Base-by-base conservation (phyloP, 2,329 filamentous ascomycete species). In the Fusarium buharicum region DNA sequence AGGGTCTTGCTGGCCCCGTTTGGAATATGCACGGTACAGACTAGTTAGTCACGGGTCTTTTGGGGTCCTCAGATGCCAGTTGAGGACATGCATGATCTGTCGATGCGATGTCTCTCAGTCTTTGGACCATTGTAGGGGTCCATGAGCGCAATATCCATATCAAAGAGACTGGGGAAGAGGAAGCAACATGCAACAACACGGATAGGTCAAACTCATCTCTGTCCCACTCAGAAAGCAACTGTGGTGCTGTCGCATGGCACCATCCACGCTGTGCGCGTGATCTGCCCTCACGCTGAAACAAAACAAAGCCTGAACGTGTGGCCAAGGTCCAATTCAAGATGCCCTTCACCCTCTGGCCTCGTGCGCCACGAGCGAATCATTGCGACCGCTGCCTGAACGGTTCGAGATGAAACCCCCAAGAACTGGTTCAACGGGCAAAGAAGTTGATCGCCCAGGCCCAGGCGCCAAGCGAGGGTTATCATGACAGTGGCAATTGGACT, bases 261-360 rank as follows among this genome's bases (percentile, higher is more conserved):
- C 64, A 59, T 50, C 38, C 64, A 55, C 64, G 55, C 63, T 50
- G 63, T 63, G 63, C 59, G 65, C 56, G 56, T 52, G 52, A 59
- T 60, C 47, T 60, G 50, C 49, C 55, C 64, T 65, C 60, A 62
- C 62, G 48, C 66, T 70, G 68, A 70, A 70, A 70, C 68, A 70
- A 63, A 64, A 68, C 56, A 70, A 70, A 57, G 64, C 49, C 59
- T 47, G 38, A 55, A 55, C 52, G 54, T 62, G 64, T 66, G 64
- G 59, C 64, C 65, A 63, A 66, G 58, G 55, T 64, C 67, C 62
- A 68, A 62, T 64, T 48, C 51, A 38, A 62, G 20, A 55, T 68
- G 50, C 59, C 41, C 50, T 64, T 50, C 46, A 44, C 30, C 41
- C 39, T 51, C 41, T 52, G 8, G 33, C 50, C 46, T 64, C 50